Evolutionary conservation across 768 basidiomycete genomes (phyloP).

Genomic region (Mycena albidolilacea): DNA sequence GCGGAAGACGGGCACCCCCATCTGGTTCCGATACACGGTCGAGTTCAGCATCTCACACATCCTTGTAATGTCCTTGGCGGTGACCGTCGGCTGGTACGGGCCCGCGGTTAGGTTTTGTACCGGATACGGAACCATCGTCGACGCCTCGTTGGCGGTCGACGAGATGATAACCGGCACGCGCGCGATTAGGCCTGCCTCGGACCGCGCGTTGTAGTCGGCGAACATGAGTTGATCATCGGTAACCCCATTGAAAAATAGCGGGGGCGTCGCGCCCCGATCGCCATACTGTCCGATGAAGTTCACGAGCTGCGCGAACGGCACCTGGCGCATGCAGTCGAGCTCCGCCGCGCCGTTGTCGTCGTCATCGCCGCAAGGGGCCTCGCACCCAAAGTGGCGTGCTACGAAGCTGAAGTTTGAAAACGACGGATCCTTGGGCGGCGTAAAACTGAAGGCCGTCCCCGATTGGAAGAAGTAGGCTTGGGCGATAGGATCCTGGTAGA

Average conservation of each 20-base stretch:
- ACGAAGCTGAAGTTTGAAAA: not conserved
- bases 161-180: not conserved
- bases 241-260: not conserved
- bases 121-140: not conserved
- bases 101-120: not conserved
- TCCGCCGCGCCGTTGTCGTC: not conserved
- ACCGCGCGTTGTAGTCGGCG: not conserved
- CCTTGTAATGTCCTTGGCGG: not conserved
- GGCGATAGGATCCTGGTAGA: not conserved
- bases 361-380: not conserved
- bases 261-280: not conserved
- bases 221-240: not conserved
- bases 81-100: not conserved
- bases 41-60: not conserved
- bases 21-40: not conserved
- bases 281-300: slow-evolving; percentile 1
- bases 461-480: not conserved
- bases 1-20: not conserved
- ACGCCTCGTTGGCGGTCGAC: not conserved
- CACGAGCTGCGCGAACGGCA: not conserved
- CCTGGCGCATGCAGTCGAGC: not conserved
- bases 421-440: not conserved
- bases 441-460: not conserved
- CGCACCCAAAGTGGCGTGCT: not conserved
- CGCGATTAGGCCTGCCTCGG: not conserved